These are phyloP conservation scores for Akebia trifoliata DNA, from an alignment of 164 flowering plant genomes.

Conservation along the genomic window DNA sequence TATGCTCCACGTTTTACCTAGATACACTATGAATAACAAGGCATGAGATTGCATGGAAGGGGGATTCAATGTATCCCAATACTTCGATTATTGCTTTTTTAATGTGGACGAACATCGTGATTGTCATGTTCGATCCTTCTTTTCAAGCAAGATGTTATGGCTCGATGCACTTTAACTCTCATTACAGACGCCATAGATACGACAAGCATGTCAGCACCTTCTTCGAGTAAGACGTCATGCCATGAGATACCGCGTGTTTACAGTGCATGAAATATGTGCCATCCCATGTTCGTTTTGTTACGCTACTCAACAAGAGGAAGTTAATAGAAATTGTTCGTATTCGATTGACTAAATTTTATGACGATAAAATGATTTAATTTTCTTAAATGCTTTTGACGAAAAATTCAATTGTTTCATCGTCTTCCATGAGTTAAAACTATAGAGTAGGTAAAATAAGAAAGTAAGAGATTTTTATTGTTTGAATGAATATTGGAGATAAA, in stretches of 20 bases:
- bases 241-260: conserved; percentile 7
- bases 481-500: too few relatives aligned
- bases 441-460: too few relatives aligned
- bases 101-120: neutral
- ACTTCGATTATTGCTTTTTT: conserved; percentile 3
- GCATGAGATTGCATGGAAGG: too few relatives aligned
- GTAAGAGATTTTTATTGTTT: too few relatives aligned
- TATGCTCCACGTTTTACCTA: too few relatives aligned
- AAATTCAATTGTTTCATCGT: too few relatives aligned
- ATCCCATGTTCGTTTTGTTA: conserved; percentile 3
- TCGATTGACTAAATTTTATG: neutral
- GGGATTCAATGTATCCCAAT: too few relatives aligned
- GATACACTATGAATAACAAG: too few relatives aligned
- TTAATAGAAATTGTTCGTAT: conserved; percentile 9
- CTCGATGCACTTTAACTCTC: neutral
- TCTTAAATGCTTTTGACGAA: too few relatives aligned
- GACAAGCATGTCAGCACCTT: neutral
- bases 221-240: neutral
- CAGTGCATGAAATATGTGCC: neutral
- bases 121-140: neutral
- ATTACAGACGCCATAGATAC: neutral
- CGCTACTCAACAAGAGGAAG: conserved; percentile 6
- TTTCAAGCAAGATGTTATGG: neutral
- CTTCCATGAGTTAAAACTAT: too few relatives aligned
- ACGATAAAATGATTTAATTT: too few relatives aligned